Percentiles rank a stretch among this genome's conserved stretches.
phyloP scores from a whole-genome alignment of 768 basidiomycete genomes.

The Amanita polypyramis region DNA sequence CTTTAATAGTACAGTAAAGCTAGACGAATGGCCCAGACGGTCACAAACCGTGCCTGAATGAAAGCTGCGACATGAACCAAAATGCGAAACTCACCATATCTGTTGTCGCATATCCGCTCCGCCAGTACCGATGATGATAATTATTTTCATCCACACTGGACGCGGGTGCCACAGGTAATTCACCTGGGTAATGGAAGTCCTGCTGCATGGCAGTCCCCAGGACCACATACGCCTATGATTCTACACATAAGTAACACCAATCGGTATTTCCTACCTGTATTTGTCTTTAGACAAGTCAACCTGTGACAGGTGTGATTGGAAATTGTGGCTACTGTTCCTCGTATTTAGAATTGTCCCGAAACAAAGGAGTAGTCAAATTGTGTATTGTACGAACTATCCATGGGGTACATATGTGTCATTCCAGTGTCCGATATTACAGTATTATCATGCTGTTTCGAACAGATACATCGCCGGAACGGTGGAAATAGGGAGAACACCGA shows the following conservation, averaged over 20 bases:
- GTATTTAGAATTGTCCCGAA: background rate
- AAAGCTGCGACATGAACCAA: background rate
- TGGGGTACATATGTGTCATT: background rate
- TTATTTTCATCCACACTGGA: background rate
- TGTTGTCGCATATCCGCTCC: background rate
- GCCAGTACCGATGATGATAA: background rate
- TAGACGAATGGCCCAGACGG: background rate
- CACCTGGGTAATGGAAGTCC: background rate
- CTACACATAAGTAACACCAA: background rate
- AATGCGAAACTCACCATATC: background rate
- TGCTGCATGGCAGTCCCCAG: background rate
- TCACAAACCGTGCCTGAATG: background rate
- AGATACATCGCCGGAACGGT: background rate
- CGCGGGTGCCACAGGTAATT: background rate
- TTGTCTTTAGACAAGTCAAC: background rate
- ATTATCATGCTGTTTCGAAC: background rate
- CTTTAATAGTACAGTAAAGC: background rate
- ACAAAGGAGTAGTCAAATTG: background rate
- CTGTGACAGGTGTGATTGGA: background rate
- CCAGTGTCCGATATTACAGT: constrained; percentile 7
- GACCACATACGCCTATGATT: background rate
- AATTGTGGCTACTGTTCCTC: background rate
- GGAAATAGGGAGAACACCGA: background rate
- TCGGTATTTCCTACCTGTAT: background rate
- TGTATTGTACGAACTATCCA: constrained; percentile 3